Base-by-base conservation (phyloP, 2,329 filamentous ascomycete genomes). In the Hymenoscyphus linearis region DNA sequence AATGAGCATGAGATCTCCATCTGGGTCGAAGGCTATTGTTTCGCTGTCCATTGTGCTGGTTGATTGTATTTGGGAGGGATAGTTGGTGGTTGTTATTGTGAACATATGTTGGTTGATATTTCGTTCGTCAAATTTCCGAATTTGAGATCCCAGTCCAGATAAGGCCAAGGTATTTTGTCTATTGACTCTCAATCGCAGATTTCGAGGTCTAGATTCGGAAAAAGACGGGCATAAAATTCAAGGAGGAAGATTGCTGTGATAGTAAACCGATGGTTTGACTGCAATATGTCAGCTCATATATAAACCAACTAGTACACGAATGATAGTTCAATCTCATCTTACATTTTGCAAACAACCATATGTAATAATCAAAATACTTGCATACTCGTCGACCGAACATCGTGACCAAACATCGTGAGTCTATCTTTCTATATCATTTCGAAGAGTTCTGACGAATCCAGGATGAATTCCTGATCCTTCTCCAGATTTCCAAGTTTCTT, bases 1-100 rank as follows among this genome's bases (percentile, higher is more conserved):
- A 18, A 57, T 37, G 22, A 57, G 40, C 36, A 57, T n/a, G 36
- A 57, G 26, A 50, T 57, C 55, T 18, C 55, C 55, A 34, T 47
- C 55, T 22, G 22, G 14, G n/a, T 57, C 55, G 16, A 57, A 57
- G n/a, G 22, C 26, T 26, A 57, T 31, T 18, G 36, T 50, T 34
- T 57, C 36, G 31, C 31, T 57, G n/a, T 57, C 55, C 55, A 57
- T 57, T 18, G 44, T 18, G 22, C 3, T 2, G 44, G 13, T 22
- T 18, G 4, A 25, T 12, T 25, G 18, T 25, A 9, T 25, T 18
- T 13, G 13, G 6, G 40, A 16, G 7, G 22, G 44, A 18, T 22
- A 25, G n/a, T 25, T 12, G 44, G 7, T 12, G 9, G 18, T 22
- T 25, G 25, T 25, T 22, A 10, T 13, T 50, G 44, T 50, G 9